phyloP scores from a whole-genome alignment of 2,329 filamentous ascomycete genomes.

The Hymenoscyphus fraxineus region DNA sequence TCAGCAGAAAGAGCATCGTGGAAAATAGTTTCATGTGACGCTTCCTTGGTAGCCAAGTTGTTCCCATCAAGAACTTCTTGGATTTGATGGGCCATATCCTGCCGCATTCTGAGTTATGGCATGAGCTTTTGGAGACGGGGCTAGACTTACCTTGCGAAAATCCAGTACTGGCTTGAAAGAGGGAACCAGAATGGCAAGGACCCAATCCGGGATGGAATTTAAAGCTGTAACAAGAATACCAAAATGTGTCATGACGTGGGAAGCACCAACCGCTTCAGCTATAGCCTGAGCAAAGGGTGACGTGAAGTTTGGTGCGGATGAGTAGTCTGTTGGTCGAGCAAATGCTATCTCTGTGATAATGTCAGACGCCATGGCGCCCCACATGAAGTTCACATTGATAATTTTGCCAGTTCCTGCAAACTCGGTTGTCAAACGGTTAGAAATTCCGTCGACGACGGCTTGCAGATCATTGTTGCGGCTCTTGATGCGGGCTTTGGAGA shows the following conservation, averaged over 20 bases:
- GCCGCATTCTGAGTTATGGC: too few relatives aligned
- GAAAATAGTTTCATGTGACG: too few relatives aligned
- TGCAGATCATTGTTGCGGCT: constrained; percentile 10
- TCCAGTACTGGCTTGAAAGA: too few relatives aligned
- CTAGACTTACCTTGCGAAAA: too few relatives aligned
- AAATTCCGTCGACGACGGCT: constrained; percentile 10
- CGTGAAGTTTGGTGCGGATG: background rate
- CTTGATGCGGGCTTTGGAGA: constrained; percentile 15
- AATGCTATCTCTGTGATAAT: constrained; percentile 30
- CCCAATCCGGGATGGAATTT: too few relatives aligned
- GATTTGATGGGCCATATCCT: too few relatives aligned
- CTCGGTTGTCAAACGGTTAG: constrained; percentile 11
- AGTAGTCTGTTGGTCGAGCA: constrained; percentile 7
- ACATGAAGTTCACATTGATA: constrained; percentile 10
- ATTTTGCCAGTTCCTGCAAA: constrained; percentile 6
- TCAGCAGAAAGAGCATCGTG: too few relatives aligned
- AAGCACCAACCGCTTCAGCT: background rate
- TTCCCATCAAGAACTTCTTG: too few relatives aligned
- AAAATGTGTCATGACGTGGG: background rate
- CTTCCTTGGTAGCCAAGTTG: too few relatives aligned
- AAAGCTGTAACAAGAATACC: too few relatives aligned
- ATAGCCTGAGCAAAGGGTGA: background rate
- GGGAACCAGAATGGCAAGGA: too few relatives aligned
- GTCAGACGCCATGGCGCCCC: constrained; percentile 21
- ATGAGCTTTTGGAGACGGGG: too few relatives aligned